Evolutionary conservation across 2,329 filamentous ascomycete species (phyloP).

Genomic region (Xylariaceae sp.): DNA sequence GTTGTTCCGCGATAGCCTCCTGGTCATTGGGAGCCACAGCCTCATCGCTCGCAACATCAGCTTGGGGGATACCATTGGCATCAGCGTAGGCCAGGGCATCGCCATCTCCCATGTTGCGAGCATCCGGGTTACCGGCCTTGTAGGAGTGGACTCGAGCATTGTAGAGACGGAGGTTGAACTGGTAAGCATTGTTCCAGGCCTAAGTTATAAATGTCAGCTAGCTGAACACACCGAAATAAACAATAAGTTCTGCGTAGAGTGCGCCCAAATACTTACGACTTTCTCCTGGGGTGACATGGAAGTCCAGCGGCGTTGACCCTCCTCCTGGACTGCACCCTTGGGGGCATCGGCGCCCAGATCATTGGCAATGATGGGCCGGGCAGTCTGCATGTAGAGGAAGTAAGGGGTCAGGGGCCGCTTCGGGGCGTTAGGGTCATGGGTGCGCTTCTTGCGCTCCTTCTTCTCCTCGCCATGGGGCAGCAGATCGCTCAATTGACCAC

Average conservation of each 20-base stretch:
- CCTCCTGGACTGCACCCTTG: conserved; percentile 81
- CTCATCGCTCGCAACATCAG: conserved; percentile 43
- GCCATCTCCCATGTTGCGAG: conserved; percentile 57
- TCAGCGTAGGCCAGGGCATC: conserved; percentile 59
- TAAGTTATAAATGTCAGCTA: conserved; percentile 23
- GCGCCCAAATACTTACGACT: conserved; percentile 32
- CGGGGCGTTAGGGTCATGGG: conserved; percentile 85
- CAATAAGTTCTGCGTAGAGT: neutral
- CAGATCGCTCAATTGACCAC: conserved; percentile 42
- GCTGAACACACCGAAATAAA: neutral
- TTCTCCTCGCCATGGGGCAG: conserved; percentile 57
- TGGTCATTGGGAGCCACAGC: conserved; percentile 45
- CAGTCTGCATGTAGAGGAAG: conserved; percentile 89
- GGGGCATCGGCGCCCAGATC: conserved; percentile 71
- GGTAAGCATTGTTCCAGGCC: conserved; percentile 62
- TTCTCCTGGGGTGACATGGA: conserved; percentile 72
- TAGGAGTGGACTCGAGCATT: conserved; percentile 61
- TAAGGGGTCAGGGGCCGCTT: conserved; percentile 92
- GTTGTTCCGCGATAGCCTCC: conserved; percentile 55
- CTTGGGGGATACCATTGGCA: conserved; percentile 49
- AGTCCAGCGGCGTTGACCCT: conserved; percentile 82
- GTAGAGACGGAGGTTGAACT: conserved; percentile 62
- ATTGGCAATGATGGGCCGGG: conserved; percentile 72
- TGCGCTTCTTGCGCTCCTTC: conserved; percentile 86
- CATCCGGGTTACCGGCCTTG: conserved; percentile 53